Percentiles rank a stretch among this genome's conserved stretches.
These are phyloP conservation scores for Colletotrichum viniferum DNA, from an alignment of 2,329 filamentous ascomycete genomes.

Conservation along the genomic window DNA sequence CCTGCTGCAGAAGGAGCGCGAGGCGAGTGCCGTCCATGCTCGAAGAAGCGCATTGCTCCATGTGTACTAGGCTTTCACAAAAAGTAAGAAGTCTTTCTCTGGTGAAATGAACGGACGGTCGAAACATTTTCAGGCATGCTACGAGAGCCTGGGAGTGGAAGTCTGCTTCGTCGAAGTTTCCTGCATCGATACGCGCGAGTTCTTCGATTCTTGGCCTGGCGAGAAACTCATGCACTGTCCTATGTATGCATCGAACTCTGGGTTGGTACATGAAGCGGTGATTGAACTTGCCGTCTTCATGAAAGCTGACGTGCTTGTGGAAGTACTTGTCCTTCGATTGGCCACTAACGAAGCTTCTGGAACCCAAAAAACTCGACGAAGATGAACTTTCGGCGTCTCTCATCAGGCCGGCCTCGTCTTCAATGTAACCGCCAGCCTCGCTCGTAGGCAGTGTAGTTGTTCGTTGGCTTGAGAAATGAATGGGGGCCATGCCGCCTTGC, in stretches of 20 bases:
- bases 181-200: background rate
- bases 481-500: too few species aligned
- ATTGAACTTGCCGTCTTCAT: background rate
- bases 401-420: accelerated
- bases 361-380: too few species aligned
- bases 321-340: background rate
- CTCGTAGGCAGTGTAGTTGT: too few species aligned
- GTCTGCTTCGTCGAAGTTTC: background rate
- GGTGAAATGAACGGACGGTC: background rate
- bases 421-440: too few species aligned
- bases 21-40: too few species aligned
- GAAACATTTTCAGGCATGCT: background rate
- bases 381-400: too few species aligned
- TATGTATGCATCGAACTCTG: background rate
- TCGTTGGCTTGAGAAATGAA: too few species aligned
- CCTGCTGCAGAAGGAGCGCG: too few species aligned
- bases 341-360: too few species aligned
- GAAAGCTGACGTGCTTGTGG: background rate
- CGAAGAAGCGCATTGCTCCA: too few species aligned
- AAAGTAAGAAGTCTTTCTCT: background rate
- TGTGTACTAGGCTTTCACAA: background rate
- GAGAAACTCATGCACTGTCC: background rate
- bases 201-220: background rate
- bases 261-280: background rate
- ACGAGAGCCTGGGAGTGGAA: background rate